A percentile compares a stretch with the other conserved stretches of the same genome.
Conservation (phyloP, 1,139 yeast species). For the Hyphopichia burtonii region DNA sequence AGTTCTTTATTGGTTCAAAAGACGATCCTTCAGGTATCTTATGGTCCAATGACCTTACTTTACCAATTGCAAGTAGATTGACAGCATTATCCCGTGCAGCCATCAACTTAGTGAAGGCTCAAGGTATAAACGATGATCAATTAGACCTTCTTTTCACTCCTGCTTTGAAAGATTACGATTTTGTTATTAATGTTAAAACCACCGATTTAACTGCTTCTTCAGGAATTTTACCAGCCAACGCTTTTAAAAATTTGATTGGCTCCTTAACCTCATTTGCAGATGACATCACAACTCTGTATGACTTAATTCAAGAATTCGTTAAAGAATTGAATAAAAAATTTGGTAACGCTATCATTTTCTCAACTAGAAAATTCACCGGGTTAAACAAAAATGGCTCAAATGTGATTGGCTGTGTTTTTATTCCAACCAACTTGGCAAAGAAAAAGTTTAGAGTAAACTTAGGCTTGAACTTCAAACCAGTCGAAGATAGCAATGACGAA, state of each 20-base stretch:
- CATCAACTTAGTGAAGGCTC: constrained; percentile 45
- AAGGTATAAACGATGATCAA: constrained; percentile 45
- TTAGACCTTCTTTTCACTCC: constrained; percentile 70
- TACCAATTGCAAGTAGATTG: constrained; percentile 82
- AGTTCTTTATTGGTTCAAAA: constrained; percentile 77
- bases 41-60: constrained; percentile 71
- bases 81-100: constrained; percentile 87
- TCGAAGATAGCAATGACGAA: constrained; percentile 44
- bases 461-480: constrained; percentile 73
- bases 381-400: constrained; percentile 49
- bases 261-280: constrained; percentile 42
- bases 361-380: constrained; percentile 54
- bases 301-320: constrained; percentile 54
- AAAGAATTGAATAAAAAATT: constrained; percentile 57
- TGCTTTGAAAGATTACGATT: constrained; percentile 80
- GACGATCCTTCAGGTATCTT: constrained; percentile 81
- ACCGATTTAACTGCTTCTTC: constrained; percentile 43
- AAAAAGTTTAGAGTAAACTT: constrained; percentile 77
- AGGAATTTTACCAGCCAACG: constrained; percentile 55
- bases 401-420: constrained; percentile 77
- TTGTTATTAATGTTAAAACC: constrained; percentile 61
- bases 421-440: constrained; percentile 56
- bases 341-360: constrained; percentile 58
- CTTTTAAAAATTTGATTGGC: constrained; percentile 64
- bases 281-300: constrained; percentile 47